Base-by-base conservation (phyloP, 495 filamentous ascomycete genomes). In the Aspergillus wentii region DNA sequence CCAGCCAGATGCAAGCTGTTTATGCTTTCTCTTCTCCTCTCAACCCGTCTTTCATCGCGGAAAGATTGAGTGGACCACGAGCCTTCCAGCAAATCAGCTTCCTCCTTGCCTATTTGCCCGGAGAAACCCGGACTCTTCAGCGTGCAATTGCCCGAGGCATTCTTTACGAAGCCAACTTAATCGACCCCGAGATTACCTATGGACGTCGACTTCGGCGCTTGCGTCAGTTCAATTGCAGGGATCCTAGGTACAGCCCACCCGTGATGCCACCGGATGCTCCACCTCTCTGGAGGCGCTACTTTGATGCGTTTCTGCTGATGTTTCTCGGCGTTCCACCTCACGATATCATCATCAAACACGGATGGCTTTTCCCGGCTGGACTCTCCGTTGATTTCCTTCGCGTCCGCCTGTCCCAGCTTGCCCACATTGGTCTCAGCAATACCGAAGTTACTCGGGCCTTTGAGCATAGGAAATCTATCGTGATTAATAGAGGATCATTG, bases 61-160 rank as follows among this genome's bases (percentile, higher is more conserved):
- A 30, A 9, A 42, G 30, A 35, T 33, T 50, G 22, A 34, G 30
- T 16, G 41, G 41, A 17, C 16, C 38, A 4, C 45, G 42, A 20
- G 47, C 47, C 9, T 35, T 34, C 30, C 38, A 33, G 22, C 47
- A 50, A 22, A n/a, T 50, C 15, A 38, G 33, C 17, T 50, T 45
- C 23, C 47, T 50, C 6, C 33, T 27, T 1, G 32, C 35, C 2
- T 46, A 45, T 30, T 38, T 50, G 16, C 47, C 47, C 11, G 47
- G 47, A 8, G 47, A 50, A 20, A 22, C 33, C 22, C 47, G 46
- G n/a, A 34, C 47, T 8, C n/a, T 45, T 33, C 47, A 45, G 41
- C 47, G 41, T 10, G 47, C 47, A 11, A 23, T 33, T 14, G 41
- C 47, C 16, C 37, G 47, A 30, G 34, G 38, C 8, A 30, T 50